Evolutionary conservation across 2,329 filamentous ascomycete species (phyloP).

Genomic region (Tympanopsis confertula): DNA sequence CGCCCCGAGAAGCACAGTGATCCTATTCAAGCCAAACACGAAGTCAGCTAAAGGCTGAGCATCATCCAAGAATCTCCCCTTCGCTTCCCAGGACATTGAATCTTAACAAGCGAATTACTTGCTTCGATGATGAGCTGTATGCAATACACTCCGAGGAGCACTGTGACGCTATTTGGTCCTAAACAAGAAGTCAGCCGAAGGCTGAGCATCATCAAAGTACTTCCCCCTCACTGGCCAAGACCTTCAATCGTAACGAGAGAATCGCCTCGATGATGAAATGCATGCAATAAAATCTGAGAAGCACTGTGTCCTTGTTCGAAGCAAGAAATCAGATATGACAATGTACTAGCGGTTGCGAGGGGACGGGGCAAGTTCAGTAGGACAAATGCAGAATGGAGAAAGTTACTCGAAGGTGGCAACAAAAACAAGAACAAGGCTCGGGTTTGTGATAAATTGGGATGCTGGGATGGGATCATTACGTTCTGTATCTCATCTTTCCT

Average conservation of each 20-base stretch:
- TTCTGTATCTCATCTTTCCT: not conserved
- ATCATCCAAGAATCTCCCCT: not conserved
- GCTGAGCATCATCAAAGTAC: not conserved
- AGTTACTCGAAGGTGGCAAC: not conserved
- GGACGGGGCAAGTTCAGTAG: not conserved
- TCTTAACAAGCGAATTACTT: not conserved
- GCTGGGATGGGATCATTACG: not conserved
- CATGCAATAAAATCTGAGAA: not conserved
- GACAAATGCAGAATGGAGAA: slow-evolving; percentile 1
- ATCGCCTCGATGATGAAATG: not conserved
- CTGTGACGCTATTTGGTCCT: not conserved
- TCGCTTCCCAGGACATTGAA: not conserved
- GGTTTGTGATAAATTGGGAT: not conserved
- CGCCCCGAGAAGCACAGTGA: not conserved
- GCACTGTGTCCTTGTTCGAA: not conserved
- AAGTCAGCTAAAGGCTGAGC: not conserved
- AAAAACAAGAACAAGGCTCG: not conserved
- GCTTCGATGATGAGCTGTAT: slow-evolving; percentile 1
- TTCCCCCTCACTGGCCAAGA: not conserved
- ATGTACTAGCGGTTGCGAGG: not conserved
- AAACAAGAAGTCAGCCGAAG: not conserved
- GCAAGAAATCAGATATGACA: not conserved
- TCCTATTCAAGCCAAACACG: not conserved
- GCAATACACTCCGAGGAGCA: not conserved
- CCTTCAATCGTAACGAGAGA: not conserved